Percentiles rank a stretch among this genome's conserved stretches.
phyloP scores from a whole-genome alignment of 1,284 basidiomycete species.

The Cryptococcus sp. region DNA sequence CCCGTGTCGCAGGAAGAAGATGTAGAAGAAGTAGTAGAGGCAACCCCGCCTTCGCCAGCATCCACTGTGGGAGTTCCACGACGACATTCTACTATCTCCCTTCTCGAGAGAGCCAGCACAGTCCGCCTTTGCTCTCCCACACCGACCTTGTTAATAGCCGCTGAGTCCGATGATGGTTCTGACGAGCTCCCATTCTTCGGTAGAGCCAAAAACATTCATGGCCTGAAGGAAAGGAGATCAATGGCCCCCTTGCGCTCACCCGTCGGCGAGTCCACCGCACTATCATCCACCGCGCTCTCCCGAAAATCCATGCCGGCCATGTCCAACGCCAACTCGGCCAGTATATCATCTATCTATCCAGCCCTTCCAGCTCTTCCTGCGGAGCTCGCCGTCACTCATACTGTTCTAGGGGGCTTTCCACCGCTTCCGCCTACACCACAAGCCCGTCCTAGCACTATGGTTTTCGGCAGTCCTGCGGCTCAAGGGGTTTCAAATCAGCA shows the following conservation, averaged over 20 bases:
- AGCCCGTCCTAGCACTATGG: slow-evolving; percentile 10
- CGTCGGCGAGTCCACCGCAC: slow-evolving; percentile 1
- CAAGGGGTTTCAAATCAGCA: slow-evolving; percentile 29
- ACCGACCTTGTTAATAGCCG: slow-evolving; percentile 12
- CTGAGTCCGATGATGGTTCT: slow-evolving; percentile 10
- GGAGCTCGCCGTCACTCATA: slow-evolving; percentile 13
- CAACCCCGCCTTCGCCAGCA: slow-evolving; percentile 39
- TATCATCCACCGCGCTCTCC: slow-evolving; percentile 11
- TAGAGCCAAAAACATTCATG: slow-evolving; percentile 23
- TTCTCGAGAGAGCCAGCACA: slow-evolving; percentile 41
- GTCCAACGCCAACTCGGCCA: slow-evolving; percentile 15
- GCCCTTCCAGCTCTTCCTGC: slow-evolving; percentile 25
- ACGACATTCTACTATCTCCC: slow-evolving; percentile 36
- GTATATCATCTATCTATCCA: slow-evolving; percentile 36
- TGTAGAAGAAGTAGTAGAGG: slow-evolving; percentile 22
- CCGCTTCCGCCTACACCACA: slow-evolving; percentile 16
- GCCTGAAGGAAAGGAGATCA: slow-evolving; percentile 38
- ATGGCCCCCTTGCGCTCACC: slow-evolving; percentile 31
- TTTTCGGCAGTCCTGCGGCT: slow-evolving; percentile 29
- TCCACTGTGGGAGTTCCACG: slow-evolving; percentile 46
- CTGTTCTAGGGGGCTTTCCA: slow-evolving; percentile 25
- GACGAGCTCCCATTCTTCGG: slow-evolving; percentile 42
- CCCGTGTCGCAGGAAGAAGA: slow-evolving; percentile 7
- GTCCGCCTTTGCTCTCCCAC: slow-evolving; percentile 40
- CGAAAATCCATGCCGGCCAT: slow-evolving; percentile 45